Evolutionary conservation across 164 flowering plant genomes (phyloP), one percentile per base, ranked within the genome.

Genomic region (Aristolochia contorta): DNA sequence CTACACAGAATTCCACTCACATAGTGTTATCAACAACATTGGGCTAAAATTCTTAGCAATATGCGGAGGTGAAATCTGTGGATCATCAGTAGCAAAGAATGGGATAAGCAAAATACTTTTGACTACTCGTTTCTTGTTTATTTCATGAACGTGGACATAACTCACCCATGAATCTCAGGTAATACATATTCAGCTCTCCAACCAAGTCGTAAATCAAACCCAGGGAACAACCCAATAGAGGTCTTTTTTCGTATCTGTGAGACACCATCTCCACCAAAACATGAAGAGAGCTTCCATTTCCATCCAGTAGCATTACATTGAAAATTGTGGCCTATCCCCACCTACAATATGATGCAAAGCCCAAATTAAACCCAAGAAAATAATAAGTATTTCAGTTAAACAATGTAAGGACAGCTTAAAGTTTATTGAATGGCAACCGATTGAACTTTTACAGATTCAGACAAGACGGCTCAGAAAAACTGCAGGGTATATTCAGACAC

Each of bases 151-250:
- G 32, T 14, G 15, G 16, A 22, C 59, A 41, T 15, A 68, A 73
- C 84, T 78, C 77, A 68, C 98, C 98, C 98, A 14, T 84, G 82
- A 60, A 92, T 65, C 76, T 89, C 96, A 9, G 96, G 98, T 62
- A 92, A 80, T 66, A 87, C 85, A 75, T 85, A 89, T 65, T 92
- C 95, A 19, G 98, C 98, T 62, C 74, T 80, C 98, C 98, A 92
- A 27, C 91, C 95, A 58, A 89, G 78, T 22, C 98, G 89, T 20
- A 89, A 70, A 74, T 83, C 95, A 63, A 92, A 67, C 55, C 98
- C 98, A 19, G 92, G 95, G 56, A 73, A 73, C 61, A 87, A 57
- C 16, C 89, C 85, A 49, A 87, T 23, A 23, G 95, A 67, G 47
- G 91, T 84, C 74, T 92, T 92, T 65, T 92, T 92, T 55, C 79